These are phyloP conservation scores for Xenoacremonium recifei DNA, from an alignment of 2,329 filamentous ascomycete species.

Conservation along the genomic window DNA sequence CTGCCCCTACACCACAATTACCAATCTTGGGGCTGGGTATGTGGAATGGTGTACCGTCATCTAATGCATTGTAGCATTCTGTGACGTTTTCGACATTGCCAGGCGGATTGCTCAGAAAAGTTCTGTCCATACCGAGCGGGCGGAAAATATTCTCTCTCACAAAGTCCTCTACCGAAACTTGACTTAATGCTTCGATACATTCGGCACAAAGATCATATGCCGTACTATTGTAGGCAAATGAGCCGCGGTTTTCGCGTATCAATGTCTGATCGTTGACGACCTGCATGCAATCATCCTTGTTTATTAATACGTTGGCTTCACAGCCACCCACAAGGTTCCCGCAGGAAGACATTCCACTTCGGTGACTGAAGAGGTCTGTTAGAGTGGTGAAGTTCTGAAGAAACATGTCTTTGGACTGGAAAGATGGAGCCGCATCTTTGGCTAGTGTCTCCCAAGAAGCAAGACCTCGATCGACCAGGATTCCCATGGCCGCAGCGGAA, in stretches of 20 bases:
- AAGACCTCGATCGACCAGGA: constrained; percentile 24
- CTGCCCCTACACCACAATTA: background rate
- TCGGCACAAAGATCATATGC: constrained; percentile 20
- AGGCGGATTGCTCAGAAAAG: constrained; percentile 2
- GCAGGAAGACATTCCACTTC: constrained; percentile 16
- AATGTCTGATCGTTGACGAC: constrained; percentile 3
- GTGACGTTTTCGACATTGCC: background rate
- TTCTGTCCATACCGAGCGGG: constrained; percentile 26
- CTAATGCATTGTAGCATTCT: constrained; percentile 4
- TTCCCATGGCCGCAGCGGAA: constrained; percentile 21
- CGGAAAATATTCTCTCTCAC: constrained; percentile 18
- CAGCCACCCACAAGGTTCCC: constrained; percentile 9
- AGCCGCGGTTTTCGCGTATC: background rate
- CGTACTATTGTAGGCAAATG: constrained; percentile 27
- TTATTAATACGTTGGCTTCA: constrained; percentile 7
- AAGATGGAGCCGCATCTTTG: constrained; percentile 19
- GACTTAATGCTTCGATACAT: constrained; percentile 20
- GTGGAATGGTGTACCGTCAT: background rate
- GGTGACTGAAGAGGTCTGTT: constrained; percentile 25
- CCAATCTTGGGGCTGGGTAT: constrained; percentile 1
- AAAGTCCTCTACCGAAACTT: constrained; percentile 20
- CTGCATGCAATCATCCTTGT: background rate
- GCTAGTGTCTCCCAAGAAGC: constrained; percentile 22
- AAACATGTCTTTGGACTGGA: constrained; percentile 14
- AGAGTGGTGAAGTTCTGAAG: constrained; percentile 19